Conservation (phyloP, 495 filamentous ascomycete species). For the Penicillium turbatum region DNA sequence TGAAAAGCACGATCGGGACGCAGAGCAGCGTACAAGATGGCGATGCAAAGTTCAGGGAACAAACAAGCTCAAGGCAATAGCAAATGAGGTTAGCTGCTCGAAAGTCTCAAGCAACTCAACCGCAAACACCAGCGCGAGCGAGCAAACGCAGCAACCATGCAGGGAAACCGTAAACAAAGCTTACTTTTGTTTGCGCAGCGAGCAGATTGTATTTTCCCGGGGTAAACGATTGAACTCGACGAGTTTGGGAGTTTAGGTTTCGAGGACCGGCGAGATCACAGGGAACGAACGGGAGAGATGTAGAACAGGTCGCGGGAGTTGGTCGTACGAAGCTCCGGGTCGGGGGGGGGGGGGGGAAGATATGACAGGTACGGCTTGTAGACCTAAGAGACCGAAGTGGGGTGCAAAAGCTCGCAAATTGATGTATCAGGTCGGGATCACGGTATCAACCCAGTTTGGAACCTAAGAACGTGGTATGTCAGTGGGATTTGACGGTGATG, state of each 20-base stretch:
- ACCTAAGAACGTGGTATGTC: conserved; percentile 5
- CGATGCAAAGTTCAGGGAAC: neutral
- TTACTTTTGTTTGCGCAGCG: conserved; percentile 21
- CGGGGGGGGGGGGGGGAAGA: too few relatives aligned
- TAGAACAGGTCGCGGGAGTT: neutral
- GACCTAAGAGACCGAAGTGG: neutral
- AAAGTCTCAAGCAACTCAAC: conserved; percentile 1
- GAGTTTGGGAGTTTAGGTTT: neutral
- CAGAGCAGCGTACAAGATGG: neutral
- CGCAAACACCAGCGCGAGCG: neutral
- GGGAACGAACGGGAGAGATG: neutral
- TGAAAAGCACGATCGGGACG: neutral
- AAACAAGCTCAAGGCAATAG: neutral
- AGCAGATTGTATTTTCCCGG: conserved; percentile 1
- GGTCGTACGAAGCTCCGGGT: neutral
- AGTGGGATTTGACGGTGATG: conserved; percentile 4
- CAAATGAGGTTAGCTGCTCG: conserved; percentile 1
- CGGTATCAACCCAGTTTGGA: neutral
- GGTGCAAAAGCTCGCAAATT: neutral
- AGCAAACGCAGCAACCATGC: conserved; percentile 1
- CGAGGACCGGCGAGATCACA: neutral
- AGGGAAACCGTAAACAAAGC: conserved; percentile 6
- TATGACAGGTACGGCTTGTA: conserved; percentile 3
- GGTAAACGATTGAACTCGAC: neutral
- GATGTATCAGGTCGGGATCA: neutral